These are phyloP conservation scores for Uromyces viciae-fabae DNA, from an alignment of 1,284 basidiomycete species.

Conservation along the genomic window DNA sequence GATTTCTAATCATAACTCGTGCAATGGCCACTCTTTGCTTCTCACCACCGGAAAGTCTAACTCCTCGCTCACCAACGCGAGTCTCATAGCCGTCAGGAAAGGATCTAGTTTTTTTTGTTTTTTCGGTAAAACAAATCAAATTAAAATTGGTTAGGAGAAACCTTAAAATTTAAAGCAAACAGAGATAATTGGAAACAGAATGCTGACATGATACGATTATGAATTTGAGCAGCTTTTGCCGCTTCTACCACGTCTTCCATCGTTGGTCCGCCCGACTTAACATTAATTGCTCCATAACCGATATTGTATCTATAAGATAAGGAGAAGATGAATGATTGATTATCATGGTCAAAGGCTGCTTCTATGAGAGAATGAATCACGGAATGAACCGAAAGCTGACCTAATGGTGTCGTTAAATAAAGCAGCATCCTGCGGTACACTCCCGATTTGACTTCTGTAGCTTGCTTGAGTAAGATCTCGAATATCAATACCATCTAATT, in stretches of 20 bases:
- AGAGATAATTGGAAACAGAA: constrained; percentile 7
- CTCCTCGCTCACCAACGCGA: constrained; percentile 73
- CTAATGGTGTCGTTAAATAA: constrained; percentile 74
- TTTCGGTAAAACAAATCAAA: background rate
- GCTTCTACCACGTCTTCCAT: constrained; percentile 69
- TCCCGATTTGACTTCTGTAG: constrained; percentile 72
- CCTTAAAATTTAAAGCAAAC: constrained; percentile 48
- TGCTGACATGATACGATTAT: constrained; percentile 62
- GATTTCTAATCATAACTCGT: constrained; percentile 79
- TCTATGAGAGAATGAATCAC: constrained; percentile 5
- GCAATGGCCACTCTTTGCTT: constrained; percentile 48
- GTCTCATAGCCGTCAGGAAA: constrained; percentile 78
- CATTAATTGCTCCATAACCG: constrained; percentile 47
- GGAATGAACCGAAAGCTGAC: constrained; percentile 53
- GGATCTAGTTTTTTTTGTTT: constrained; percentile 57
- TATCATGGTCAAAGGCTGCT: background rate
- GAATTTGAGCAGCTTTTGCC: constrained; percentile 73
- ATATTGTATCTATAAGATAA: constrained; percentile 43
- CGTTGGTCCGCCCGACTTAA: constrained; percentile 64
- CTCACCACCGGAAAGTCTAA: constrained; percentile 61
- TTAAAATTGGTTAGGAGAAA: background rate
- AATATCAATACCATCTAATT: constrained; percentile 78
- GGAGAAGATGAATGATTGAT: background rate
- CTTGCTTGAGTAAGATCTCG: constrained; percentile 74
- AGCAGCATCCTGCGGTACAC: constrained; percentile 75